Conservation (phyloP, 345 rosid genomes). For the Rhodamnia rubescens region DNA sequence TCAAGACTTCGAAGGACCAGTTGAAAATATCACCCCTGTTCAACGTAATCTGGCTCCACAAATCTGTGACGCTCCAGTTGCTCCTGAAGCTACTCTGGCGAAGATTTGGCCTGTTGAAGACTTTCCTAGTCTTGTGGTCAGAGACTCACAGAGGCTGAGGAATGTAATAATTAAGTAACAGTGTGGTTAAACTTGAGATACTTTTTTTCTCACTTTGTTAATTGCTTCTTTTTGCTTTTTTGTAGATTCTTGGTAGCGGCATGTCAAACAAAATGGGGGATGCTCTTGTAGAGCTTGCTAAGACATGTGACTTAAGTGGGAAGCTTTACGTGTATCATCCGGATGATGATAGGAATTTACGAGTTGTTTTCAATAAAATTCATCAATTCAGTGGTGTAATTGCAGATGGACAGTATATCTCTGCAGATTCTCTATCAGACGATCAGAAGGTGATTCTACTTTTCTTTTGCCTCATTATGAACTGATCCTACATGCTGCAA, state of each 20-base stretch:
- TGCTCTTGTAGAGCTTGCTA: constrained; percentile 82
- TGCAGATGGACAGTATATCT: constrained; percentile 51
- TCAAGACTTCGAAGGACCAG: no score
- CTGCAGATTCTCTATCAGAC: constrained; percentile 73
- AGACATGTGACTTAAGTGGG: constrained; percentile 74
- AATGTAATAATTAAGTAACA: constrained; percentile 36
- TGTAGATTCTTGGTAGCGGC: constrained; percentile 96
- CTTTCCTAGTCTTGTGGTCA: constrained; percentile 68
- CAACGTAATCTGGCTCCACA: background rate
- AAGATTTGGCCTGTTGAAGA: constrained; percentile 42
- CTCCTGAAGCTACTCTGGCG: background rate
- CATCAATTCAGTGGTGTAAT: constrained; percentile 72
- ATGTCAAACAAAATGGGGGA: constrained; percentile 99
- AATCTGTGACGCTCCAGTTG: background rate
- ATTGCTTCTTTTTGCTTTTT: constrained; percentile 1
- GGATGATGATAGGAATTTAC: constrained; percentile 42
- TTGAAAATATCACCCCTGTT: no score
- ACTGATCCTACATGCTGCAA: background rate
- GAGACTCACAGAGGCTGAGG: constrained; percentile 69
- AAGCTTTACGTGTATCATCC: constrained; percentile 77
- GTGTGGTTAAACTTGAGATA: background rate
- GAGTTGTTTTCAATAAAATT: constrained; percentile 75
- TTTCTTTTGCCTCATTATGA: background rate
- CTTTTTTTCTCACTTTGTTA: background rate
- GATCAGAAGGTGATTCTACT: constrained; percentile 55